Conservation (phyloP, 352 stramenopile genomes). For the Pythium utonaiense region DNA sequence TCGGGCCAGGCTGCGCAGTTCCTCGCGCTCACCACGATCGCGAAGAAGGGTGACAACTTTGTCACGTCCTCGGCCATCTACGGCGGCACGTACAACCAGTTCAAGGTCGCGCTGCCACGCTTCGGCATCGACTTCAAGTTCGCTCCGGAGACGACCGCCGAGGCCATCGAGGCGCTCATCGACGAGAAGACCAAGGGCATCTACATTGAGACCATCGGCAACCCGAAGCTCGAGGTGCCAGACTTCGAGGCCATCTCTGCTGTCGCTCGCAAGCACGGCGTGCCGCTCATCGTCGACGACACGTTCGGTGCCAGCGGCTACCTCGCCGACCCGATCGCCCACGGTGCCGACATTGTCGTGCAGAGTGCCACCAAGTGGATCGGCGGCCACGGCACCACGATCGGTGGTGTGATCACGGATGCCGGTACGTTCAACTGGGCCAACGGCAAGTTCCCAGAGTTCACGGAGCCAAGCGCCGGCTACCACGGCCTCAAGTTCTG, state of each 20-base stretch:
- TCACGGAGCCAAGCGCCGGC: constrained; percentile 10
- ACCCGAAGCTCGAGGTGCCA: constrained; percentile 10
- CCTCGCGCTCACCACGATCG: constrained; percentile 5
- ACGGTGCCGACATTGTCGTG: constrained; percentile 9
- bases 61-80: constrained; percentile 3
- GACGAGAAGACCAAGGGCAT: constrained; percentile 11
- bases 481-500: constrained; percentile 13
- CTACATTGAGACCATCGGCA: constrained; percentile 9
- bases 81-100: constrained; percentile 13
- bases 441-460: constrained; percentile 9
- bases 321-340: constrained; percentile 6
- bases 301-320: constrained; percentile 7
- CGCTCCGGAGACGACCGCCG: neutral
- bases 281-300: constrained; percentile 9
- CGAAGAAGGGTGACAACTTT: constrained; percentile 9
- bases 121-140: constrained; percentile 14
- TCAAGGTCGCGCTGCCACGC: constrained; percentile 9
- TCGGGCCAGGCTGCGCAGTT: constrained; percentile 10
- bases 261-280: constrained; percentile 5
- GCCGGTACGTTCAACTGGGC: constrained; percentile 9
- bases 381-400: constrained; percentile 8
- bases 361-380: constrained; percentile 13
- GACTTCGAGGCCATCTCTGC: constrained; percentile 10
- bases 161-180: constrained; percentile 9
- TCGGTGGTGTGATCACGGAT: constrained; percentile 10